Evolutionary conservation across 106 monocot genomes (phyloP).

Genomic region (Dendrobium nobile): DNA sequence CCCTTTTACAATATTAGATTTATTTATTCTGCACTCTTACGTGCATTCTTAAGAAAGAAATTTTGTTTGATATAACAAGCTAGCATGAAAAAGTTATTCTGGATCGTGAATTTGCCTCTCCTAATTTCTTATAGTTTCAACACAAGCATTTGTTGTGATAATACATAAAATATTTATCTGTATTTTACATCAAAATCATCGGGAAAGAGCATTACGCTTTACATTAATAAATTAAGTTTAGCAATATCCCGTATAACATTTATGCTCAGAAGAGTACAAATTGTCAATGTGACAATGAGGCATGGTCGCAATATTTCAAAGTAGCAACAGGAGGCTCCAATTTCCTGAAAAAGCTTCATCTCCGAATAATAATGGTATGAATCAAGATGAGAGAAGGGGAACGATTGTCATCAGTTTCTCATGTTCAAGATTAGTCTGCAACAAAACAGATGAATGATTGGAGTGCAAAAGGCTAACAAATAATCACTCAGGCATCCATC

Average conservation of each 20-base stretch:
- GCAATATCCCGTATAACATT: not conserved
- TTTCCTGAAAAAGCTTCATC: not conserved
- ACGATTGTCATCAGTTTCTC: not conserved
- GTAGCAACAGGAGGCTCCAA: not conserved
- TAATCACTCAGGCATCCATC: not conserved
- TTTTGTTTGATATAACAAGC: not conserved
- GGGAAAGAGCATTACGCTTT: not conserved
- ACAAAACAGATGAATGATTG: not conserved
- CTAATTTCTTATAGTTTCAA: not conserved
- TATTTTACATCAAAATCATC: not conserved
- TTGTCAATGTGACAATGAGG: not conserved
- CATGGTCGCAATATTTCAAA: not conserved
- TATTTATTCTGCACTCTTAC: not conserved
- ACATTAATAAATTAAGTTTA: not conserved
- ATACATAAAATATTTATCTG: not conserved
- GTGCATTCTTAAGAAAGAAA: not conserved
- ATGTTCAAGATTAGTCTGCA: not conserved
- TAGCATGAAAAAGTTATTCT: not conserved
- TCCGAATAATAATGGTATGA: not conserved
- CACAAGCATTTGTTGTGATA: not conserved
- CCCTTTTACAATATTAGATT: not conserved
- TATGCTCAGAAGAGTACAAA: not conserved
- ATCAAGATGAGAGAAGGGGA: not conserved
- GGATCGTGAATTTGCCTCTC: not conserved
- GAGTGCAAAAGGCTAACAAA: not conserved